Conservation (phyloP, 2,329 filamentous ascomycete species). For the Sordariomycetes sp. region DNA sequence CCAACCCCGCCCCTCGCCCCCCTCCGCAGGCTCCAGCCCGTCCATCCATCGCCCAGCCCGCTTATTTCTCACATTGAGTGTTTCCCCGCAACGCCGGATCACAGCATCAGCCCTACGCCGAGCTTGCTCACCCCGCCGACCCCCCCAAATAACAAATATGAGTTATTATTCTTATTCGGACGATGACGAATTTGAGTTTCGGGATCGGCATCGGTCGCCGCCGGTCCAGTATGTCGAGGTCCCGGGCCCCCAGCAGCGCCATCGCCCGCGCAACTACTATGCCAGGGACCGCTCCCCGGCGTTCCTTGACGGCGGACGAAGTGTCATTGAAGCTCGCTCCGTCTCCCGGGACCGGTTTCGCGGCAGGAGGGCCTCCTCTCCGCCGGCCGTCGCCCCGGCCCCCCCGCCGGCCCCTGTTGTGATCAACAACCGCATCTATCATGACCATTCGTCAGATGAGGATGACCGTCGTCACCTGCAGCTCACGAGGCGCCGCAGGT, state of each 20-base stretch:
- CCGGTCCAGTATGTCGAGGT: conserved; percentile 32
- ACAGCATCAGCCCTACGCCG: not conserved
- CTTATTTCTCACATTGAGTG: not conserved
- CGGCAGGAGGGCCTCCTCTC: conserved; percentile 33
- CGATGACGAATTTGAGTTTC: conserved; percentile 44
- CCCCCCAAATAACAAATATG: conserved; percentile 14
- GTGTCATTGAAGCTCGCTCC: conserved; percentile 26
- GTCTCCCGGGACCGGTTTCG: conserved; percentile 22
- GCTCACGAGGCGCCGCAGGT: conserved; percentile 16
- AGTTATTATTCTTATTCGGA: conserved; percentile 31
- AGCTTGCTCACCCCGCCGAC: not conserved
- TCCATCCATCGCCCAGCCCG: not conserved
- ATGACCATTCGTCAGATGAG: conserved; percentile 34
- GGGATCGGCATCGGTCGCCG: conserved; percentile 25
- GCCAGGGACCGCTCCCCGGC: conserved; percentile 21
- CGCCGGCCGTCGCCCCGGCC: no score
- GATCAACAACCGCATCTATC: conserved; percentile 47
- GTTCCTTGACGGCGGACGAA: conserved; percentile 31
- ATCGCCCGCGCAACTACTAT: conserved; percentile 29
- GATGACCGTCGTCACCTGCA: conserved; percentile 22
- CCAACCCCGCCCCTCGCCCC: not conserved
- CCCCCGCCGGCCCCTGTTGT: conserved; percentile 32
- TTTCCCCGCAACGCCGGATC: not conserved
- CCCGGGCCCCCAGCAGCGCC: conserved; percentile 18
- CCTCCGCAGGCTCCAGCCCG: not conserved